Base-by-base conservation (phyloP, 2,329 filamentous ascomycete species). In the Sclerotiophoma versabilis region DNA sequence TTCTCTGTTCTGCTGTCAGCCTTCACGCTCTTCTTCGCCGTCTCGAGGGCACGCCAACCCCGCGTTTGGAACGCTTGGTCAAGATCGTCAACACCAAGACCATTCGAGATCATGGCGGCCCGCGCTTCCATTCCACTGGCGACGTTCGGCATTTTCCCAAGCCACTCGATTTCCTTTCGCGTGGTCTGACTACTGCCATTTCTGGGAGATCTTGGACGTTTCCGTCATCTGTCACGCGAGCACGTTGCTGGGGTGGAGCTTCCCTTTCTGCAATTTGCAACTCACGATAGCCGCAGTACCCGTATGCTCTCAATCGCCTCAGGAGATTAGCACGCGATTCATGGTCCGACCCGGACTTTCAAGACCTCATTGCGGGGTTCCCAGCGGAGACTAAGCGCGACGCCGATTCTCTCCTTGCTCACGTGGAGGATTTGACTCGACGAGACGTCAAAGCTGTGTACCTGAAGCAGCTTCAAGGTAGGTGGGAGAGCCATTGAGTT, bases 371-470 rank as follows among this genome's bases (percentile, higher is more conserved):
- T 63, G 79, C 86, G 66, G 87, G 87, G 42, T 93, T 93, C 68
- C 90, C 91, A 5, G 75, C 81, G 17, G 83, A 89, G 64, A 82
- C 85, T 68, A 83, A 82, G 64, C 74, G 77, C 49, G 84, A 85
- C 36, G 84, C 84, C 41, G 76, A 79, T 19, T 82, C 83, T 19
- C 80, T 93, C 52, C 80, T 85, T 60, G 80, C 83, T 12, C 89
- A 93, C 74, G 86, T 91, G 56, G 78, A 83, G 61, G 87, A 92
- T 67, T 82, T 93, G 59, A 88, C 91, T 66, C 78, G 81, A 56
- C 83, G 82, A 58, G 90, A 95, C 71, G 81, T 91, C 68, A 95
- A 93, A 76, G 81, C 87, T 55, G 79, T 88, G 34, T 92, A 92
- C 74, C 80, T 93, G 59, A 95, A 95, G 78, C 84, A 84, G 54